Evolutionary conservation across 2,329 filamentous ascomycete genomes (phyloP), one percentile per base, ranked within the genome.

Genomic region (Didymella keratinophila): DNA sequence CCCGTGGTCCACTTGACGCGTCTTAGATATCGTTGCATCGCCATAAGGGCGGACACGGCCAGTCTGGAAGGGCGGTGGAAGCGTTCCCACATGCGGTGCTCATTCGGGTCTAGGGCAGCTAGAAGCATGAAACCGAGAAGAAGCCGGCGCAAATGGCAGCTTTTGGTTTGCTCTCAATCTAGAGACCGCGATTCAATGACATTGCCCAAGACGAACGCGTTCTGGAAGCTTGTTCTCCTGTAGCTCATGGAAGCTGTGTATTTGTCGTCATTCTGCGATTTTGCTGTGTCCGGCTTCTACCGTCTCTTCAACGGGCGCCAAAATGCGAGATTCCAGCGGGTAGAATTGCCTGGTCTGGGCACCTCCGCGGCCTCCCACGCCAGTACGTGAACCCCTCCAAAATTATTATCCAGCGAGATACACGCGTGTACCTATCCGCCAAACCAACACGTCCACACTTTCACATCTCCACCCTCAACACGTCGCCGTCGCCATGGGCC

Each of bases 401-500:
- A 62, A 61, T 43, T 52, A 16, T 49, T 45, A 27, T 39, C 32
- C 32, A 50, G 32, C 34, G n/a, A 39, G 36, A 18, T 39, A 54
- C 45, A 54, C 50, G 56, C 45, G 39, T 41, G 30, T 36, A 25
- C 3, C 6, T 14, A 20, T 14, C 39, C 11, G 16, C 9, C 10
- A 21, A 16, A 18, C 32, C 47, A 39, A 51, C 25, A 21, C 14
- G 18, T 43, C 48, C 18, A 44, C 36, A 32, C 21, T 12, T 36
- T 27, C 3, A 37, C 21, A 32, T 28, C 30, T 32, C 30, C 30
- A 32, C 32, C 9, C 36, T 39, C 30, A 37, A 10, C 23, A 34
- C 27, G 16, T 18, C 34, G 30, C 36, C 9, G 20, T 34, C 39
- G 67, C 39, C 41, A 93, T 93, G 90, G 86, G 83, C 25, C 88